phyloP scores from a whole-genome alignment of 805 yeast species.

The Kazachstania kunashirensis region DNA sequence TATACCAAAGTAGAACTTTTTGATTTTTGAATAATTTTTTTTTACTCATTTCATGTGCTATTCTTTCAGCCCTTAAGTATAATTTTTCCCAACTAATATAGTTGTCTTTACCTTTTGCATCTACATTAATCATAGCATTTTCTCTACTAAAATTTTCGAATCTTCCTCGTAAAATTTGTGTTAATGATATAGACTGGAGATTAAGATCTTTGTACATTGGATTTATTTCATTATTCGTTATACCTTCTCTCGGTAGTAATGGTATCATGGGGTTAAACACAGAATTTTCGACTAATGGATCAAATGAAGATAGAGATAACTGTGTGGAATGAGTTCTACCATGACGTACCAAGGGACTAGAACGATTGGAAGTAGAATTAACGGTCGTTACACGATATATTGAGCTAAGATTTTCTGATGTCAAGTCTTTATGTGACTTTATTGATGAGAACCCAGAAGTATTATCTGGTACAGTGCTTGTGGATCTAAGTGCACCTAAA shows the following conservation, averaged over 20 bases:
- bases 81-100: slow-evolving; percentile 86
- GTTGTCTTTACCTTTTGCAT: slow-evolving; percentile 71
- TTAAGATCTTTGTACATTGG: not conserved
- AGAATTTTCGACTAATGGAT: slow-evolving; percentile 6
- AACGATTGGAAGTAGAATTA: slow-evolving; percentile 18
- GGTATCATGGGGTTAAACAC: slow-evolving; percentile 29
- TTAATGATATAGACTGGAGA: slow-evolving; percentile 37
- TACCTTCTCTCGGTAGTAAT: slow-evolving; percentile 33
- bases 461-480: slow-evolving; percentile 3
- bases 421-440: not conserved
- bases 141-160: slow-evolving; percentile 58
- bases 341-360: slow-evolving; percentile 10
- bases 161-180: slow-evolving; percentile 63
- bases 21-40: slow-evolving; percentile 57
- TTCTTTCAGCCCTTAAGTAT: slow-evolving; percentile 71
- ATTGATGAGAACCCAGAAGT: slow-evolving; percentile 5
- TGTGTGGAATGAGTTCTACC: slow-evolving; percentile 17
- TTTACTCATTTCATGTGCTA: slow-evolving; percentile 44
- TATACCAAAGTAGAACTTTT: slow-evolving; percentile 74
- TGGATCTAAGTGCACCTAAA: not conserved
- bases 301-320: slow-evolving; percentile 27
- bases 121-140: slow-evolving; percentile 62
- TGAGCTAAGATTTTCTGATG: slow-evolving; percentile 2
- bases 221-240: not conserved
- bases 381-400: slow-evolving; percentile 24